These are phyloP conservation scores for Colletotrichum simmondsii DNA, from an alignment of 2,329 filamentous ascomycete genomes.

Conservation along the genomic window DNA sequence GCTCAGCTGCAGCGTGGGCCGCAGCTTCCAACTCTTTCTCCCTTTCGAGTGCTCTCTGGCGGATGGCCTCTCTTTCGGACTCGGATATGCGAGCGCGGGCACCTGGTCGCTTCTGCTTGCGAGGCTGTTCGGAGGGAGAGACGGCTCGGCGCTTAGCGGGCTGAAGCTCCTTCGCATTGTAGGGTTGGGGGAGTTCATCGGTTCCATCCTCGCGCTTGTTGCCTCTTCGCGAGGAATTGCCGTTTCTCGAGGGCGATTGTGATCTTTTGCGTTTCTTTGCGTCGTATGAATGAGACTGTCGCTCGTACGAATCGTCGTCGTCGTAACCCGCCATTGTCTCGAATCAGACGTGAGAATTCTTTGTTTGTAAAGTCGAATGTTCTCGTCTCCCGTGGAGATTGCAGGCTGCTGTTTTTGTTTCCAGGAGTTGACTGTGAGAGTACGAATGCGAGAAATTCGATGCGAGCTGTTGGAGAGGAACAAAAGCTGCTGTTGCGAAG, in stretches of 20 bases:
- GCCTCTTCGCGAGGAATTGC: conserved; percentile 26
- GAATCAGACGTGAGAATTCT: not conserved
- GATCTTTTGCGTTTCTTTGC: conserved; percentile 54
- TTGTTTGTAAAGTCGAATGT: not conserved
- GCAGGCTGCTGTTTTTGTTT: not conserved
- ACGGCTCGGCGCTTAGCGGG: conserved; percentile 68
- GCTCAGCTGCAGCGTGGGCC: conserved; percentile 50
- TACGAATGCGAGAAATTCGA: not conserved
- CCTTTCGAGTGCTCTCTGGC: conserved; percentile 69
- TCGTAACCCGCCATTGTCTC: conserved; percentile 36
- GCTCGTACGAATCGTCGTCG: conserved; percentile 14
- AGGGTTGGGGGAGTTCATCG: conserved; percentile 66
- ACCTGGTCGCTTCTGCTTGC: conserved; percentile 76
- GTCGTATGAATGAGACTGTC: conserved; percentile 45
- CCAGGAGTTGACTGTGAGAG: not conserved
- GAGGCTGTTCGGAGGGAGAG: conserved; percentile 66
- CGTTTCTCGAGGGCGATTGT: conserved; percentile 42
- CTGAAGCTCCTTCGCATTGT: conserved; percentile 68
- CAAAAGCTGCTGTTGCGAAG: conserved; percentile 15
- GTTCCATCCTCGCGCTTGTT: conserved; percentile 43
- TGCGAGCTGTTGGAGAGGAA: not conserved
- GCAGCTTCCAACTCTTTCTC: conserved; percentile 54
- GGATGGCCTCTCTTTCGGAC: conserved; percentile 74
- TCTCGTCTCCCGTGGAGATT: not conserved
- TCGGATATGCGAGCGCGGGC: conserved; percentile 74